Conservation (phyloP, 2,329 filamentous ascomycete species). For the Claviceps monticola region DNA sequence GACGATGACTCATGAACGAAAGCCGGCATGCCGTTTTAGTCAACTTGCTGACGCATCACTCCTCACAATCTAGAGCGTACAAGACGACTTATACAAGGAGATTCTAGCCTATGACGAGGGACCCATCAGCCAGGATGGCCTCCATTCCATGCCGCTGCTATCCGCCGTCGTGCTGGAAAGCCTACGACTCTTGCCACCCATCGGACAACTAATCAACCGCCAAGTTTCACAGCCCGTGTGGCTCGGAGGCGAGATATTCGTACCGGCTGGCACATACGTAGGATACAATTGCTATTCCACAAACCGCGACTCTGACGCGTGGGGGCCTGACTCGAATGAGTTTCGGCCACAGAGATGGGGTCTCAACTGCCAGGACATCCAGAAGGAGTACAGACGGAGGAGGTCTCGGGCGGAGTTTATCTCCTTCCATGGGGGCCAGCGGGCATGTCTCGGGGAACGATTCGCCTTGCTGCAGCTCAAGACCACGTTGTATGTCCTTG, state of each 20-base stretch:
- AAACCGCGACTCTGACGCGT: conserved; percentile 19
- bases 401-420: conserved; percentile 25
- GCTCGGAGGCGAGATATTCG: conserved; percentile 16
- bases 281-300: conserved; percentile 27
- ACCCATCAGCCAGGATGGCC: conserved; percentile 8
- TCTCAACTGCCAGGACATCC: conserved; percentile 18
- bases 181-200: conserved; percentile 33
- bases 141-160: conserved; percentile 25
- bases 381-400: conserved; percentile 19
- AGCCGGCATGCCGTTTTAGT: background rate
- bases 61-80: conserved; percentile 10
- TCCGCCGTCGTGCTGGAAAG: conserved; percentile 30
- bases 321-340: conserved; percentile 20
- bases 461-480: conserved; percentile 25
- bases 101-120: conserved; percentile 9
- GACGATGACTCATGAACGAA: no score
- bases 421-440: conserved; percentile 26
- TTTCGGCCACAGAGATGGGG: conserved; percentile 28
- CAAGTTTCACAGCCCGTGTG: conserved; percentile 14
- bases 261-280: conserved; percentile 23
- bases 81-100: conserved; percentile 18
- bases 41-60: background rate
- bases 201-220: conserved; percentile 35
- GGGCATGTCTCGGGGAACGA: conserved; percentile 26
- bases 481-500: conserved; percentile 18